A percentile compares a stretch with the other conserved stretches of the same genome.
phyloP scores from a whole-genome alignment of 148 eudicot species.

The Silene uniflora region DNA sequence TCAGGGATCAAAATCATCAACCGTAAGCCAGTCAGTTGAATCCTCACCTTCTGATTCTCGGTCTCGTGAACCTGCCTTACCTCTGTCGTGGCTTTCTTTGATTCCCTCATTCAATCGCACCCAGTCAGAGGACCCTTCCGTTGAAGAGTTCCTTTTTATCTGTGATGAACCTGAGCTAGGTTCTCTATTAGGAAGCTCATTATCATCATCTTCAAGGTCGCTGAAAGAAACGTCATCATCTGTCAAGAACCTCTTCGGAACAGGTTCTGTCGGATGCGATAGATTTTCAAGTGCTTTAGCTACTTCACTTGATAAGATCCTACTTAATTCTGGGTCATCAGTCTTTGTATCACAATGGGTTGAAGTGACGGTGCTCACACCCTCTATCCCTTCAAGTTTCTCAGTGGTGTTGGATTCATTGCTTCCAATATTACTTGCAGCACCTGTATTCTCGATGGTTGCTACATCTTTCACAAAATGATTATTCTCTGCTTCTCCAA shows the following conservation, averaged over 20 bases:
- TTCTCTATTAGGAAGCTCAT: conserved; percentile 29
- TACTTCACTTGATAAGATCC: not conserved
- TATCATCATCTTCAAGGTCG: conserved; percentile 63
- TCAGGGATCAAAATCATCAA: conserved; percentile 58
- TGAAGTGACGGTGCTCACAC: conserved; percentile 1
- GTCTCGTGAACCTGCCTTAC: conserved; percentile 32
- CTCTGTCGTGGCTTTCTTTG: conserved; percentile 25
- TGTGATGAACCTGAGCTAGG: conserved; percentile 26
- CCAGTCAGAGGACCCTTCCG: conserved; percentile 52
- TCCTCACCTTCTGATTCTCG: conserved; percentile 68
- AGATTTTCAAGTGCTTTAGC: conserved; percentile 13
- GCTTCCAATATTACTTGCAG: conserved; percentile 19
- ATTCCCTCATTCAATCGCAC: conserved; percentile 36
- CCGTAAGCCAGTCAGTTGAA: conserved; percentile 62
- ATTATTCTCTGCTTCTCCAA: conserved; percentile 12
- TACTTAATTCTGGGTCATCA: conserved; percentile 1
- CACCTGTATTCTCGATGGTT: conserved; percentile 9
- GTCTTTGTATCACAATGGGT: conserved; percentile 7
- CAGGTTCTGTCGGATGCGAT: conserved; percentile 17
- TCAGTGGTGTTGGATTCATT: conserved; percentile 8
- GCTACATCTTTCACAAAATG: conserved; percentile 11
- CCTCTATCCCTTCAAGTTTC: conserved; percentile 6
- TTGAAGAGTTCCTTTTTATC: conserved; percentile 32
- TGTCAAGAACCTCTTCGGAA: conserved; percentile 28
- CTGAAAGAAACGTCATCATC: conserved; percentile 70